Base-by-base conservation (phyloP, 2,329 filamentous ascomycete genomes). In the Colletotrichum chrysophilum region DNA sequence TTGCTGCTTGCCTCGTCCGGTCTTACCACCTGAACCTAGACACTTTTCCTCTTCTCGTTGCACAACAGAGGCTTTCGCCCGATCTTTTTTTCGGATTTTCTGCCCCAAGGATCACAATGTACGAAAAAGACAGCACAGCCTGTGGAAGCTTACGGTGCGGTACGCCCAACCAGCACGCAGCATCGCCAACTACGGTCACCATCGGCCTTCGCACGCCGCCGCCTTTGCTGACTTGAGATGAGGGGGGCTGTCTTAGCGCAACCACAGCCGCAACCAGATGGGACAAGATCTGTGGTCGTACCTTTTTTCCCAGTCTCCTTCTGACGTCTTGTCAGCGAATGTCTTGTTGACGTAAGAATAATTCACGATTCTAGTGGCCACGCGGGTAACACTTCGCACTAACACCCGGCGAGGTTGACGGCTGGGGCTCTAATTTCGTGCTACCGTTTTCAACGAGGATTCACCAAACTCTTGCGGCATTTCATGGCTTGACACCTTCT, bases 11-110 rank as follows among this genome's bases (percentile, higher is more conserved):
- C 32, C 43, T 73, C 56, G 56, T 73, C 69, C 13, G 18, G 32
- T 73, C 69, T 67, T 48, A n/a, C 32, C 34, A 28, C 73, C 38
- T 58, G 52, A 72, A 72, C 26, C 52, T 32, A 58, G 73, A 75
- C 55, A 64, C n/a, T 30, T 21, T 34, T 32, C 38, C 61, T 52
- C 34, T 48, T 62, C 67, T 48, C 73, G 56, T 67, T 34, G 58
- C 64, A 58, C 70, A 62, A 26, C 61, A 62, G 30, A 52, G 28
- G 34, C n/a, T 67, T 73, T 56, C 64, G 58, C 56, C 73, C 56
- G 26, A 68, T 58, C 43, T 65, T 21, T 26, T 26, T 58, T 73
- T 75, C 32, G n/a, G 43, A 60, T 71, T 68, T 24, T 64, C 30
- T 70, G 56, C 55, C 56, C 55, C 16, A 10, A 9, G 14, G 43